Conservation (phyloP, 2,329 filamentous ascomycete species). For the Diaporthe sp. region DNA sequence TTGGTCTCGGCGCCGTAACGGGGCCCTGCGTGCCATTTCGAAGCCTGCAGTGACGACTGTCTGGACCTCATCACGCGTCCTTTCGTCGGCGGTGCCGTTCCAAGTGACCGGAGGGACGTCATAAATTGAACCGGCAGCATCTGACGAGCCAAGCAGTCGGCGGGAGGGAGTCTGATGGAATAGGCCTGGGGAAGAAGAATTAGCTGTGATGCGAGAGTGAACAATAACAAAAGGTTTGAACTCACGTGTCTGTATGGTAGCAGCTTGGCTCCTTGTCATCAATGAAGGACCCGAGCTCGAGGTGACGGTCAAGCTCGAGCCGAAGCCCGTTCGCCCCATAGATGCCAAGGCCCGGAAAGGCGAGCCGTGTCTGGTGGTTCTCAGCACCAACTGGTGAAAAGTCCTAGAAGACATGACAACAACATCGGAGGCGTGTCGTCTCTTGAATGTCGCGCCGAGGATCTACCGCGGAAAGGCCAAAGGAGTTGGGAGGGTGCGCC, state of each 20-base stretch:
- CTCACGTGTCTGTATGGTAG: not conserved
- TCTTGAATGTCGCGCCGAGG: too few species aligned
- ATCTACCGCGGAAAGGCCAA: too few species aligned
- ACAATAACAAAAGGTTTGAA: not conserved
- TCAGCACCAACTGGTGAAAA: not conserved
- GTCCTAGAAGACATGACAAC: not conserved
- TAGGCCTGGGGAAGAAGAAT: not conserved
- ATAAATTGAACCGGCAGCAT: not conserved
- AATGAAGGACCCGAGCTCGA: not conserved
- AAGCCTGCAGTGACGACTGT: constrained; percentile 2
- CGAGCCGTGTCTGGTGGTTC: not conserved
- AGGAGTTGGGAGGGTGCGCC: too few species aligned
- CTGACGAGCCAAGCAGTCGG: not conserved
- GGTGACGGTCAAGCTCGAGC: not conserved
- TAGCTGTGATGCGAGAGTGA: not conserved
- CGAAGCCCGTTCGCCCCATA: too few species aligned
- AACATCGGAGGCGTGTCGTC: too few species aligned
- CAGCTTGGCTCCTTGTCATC: too few species aligned
- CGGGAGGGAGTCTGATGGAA: constrained; percentile 22
- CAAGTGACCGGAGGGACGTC: not conserved
- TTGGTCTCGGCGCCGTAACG: not conserved
- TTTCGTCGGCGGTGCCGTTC: not conserved
- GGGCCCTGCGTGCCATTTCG: not conserved
- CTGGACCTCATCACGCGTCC: not conserved
- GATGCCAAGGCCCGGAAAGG: too few species aligned